Evolutionary conservation across 2,329 filamentous ascomycete species (phyloP), one percentile per base, ranked within the genome.

Genomic region (Parasarocladium wereldwijsianum): DNA sequence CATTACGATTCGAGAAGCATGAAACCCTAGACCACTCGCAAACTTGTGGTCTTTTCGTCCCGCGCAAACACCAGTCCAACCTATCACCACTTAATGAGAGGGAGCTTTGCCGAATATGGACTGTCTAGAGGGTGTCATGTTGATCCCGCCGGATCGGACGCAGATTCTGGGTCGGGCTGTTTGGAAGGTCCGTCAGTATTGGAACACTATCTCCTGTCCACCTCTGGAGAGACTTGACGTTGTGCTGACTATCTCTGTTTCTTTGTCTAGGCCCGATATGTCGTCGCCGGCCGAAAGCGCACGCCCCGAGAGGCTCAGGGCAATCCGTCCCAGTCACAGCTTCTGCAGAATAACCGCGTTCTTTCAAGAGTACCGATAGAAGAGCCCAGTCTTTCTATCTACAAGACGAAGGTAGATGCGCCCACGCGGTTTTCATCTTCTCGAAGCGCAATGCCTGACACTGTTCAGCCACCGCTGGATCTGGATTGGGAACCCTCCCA

Each of bases 401-500:
- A 63, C 51, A 74, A 74, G 43, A 49, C 57, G 40, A 70, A 66
- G 56, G 66, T 70, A 40, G 17, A 24, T 32, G 8, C 20, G 13
- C 28, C 28, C 20, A 19, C 26, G 17, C 25, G 29, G 30, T 38
- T 22, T 28, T 37, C 29, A 16, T 14, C 24, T 6, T 16, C 23
- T 8, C 20, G 26, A 29, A 11, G 9, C 24, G 19, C 28, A 8
- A 30, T 23, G 12, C 16, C 24, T 34, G 32, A 41, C 35, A 23
- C 16, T 23, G 35, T 12, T 15, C 38, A 67, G 58, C 28, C 28
- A 4, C 28, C 28, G 8, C 14, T 12, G 19, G 28, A 30, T 17
- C 28, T 67, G 24, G 70, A 76, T 36, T 45, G 41, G 35, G 69
- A 73, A 25, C 61, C 64, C 13, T 51, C 62, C 16, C 60, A 67